Evolutionary conservation across 2,329 filamentous ascomycete genomes (phyloP).

Genomic region (Botrytis aclada): DNA sequence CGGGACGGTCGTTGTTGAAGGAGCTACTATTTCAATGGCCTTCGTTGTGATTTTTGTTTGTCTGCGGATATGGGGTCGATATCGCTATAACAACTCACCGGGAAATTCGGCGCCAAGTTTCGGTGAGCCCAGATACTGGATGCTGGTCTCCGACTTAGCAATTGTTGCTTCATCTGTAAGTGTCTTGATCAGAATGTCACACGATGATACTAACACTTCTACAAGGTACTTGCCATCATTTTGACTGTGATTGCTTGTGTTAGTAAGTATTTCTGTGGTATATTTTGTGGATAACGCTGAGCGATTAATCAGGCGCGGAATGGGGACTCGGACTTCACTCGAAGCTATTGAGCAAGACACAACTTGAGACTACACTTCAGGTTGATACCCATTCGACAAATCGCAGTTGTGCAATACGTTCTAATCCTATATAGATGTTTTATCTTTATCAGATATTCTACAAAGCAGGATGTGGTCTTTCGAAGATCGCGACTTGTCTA

Average conservation of each 20-base stretch:
- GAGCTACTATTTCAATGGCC: conserved; percentile 5
- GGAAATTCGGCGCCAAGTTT: conserved; percentile 4
- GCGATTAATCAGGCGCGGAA: neutral
- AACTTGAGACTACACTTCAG: conserved; percentile 1
- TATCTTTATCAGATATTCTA: conserved; percentile 26
- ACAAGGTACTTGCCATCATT: neutral
- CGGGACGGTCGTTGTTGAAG: conserved; percentile 11
- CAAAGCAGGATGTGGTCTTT: conserved; percentile 22
- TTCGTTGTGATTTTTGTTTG: conserved; percentile 21
- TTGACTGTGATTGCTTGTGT: conserved; percentile 12
- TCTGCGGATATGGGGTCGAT: conserved; percentile 23
- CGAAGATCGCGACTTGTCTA: conserved; percentile 23
- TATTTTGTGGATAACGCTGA: neutral
- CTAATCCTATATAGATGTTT: conserved; percentile 24
- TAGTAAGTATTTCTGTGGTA: neutral
- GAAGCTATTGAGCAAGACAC: neutral
- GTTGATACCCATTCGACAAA: neutral
- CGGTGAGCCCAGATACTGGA: conserved; percentile 19
- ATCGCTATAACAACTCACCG: conserved; percentile 13
- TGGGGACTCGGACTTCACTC: conserved; percentile 15
- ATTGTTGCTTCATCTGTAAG: conserved; percentile 21
- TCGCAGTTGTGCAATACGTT: neutral
- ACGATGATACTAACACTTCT: neutral
- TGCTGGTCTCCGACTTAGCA: conserved; percentile 20
- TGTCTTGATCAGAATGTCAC: neutral